phyloP scores from a whole-genome alignment of 805 yeast species.

The Ogataea nakhonphanomensis region DNA sequence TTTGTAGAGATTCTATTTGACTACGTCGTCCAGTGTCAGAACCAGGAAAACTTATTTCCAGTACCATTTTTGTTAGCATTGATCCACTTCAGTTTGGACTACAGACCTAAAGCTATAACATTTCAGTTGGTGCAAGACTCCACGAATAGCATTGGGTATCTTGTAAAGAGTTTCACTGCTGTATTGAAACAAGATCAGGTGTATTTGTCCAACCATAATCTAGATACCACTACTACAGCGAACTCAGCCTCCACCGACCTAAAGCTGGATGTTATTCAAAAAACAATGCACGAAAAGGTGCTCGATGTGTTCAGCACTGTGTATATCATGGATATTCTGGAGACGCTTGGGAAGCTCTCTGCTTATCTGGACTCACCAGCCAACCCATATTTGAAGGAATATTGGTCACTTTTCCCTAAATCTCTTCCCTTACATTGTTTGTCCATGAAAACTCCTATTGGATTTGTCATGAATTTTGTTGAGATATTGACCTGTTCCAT shows the following conservation, averaged over 20 bases:
- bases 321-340: conserved; percentile 55
- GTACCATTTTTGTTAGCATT: conserved; percentile 62
- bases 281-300: conserved; percentile 43
- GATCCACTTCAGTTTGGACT: conserved; percentile 51
- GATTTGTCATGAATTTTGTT: conserved; percentile 48
- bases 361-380: conserved; percentile 22
- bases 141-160: conserved; percentile 26
- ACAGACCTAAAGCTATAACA: conserved; percentile 60
- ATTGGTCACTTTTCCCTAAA: conserved; percentile 33
- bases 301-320: conserved; percentile 49
- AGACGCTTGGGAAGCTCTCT: conserved; percentile 36
- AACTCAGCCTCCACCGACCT: conserved; percentile 16
- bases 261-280: conserved; percentile 23
- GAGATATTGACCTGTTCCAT: conserved; percentile 49
- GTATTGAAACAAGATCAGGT: conserved; percentile 30
- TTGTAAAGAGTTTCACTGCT: conserved; percentile 23
- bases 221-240: conserved; percentile 11
- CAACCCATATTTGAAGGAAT: conserved; percentile 29
- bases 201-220: conserved; percentile 20
- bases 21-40: conserved; percentile 26
- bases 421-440: conserved; percentile 39
- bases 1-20: conserved; percentile 36
- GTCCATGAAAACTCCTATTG: conserved; percentile 51
- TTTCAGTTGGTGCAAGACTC: conserved; percentile 34
- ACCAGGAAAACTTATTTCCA: conserved; percentile 30